phyloP scores from a whole-genome alignment of 2,329 filamentous ascomycete species.

The Coleophoma eucalyptorum region DNA sequence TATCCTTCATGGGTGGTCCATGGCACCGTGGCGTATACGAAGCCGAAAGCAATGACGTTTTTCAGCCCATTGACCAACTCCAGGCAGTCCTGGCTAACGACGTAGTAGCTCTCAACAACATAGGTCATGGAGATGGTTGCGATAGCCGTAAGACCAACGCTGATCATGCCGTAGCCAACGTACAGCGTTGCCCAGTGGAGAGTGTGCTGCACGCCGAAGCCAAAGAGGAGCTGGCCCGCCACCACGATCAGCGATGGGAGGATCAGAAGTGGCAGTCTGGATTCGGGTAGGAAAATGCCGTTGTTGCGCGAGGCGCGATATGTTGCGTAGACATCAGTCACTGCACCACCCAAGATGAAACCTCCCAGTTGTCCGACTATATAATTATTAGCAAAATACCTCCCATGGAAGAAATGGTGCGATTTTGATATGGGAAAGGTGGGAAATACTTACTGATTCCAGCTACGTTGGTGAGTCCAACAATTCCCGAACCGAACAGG shows the following conservation, averaged over 20 bases:
- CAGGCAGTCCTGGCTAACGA: not conserved
- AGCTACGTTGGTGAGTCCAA: conserved; percentile 3
- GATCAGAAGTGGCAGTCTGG: conserved; percentile 33
- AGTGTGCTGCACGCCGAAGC: conserved; percentile 36
- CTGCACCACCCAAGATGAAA: conserved; percentile 36
- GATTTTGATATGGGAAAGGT: too few relatives aligned
- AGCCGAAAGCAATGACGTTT: conserved; percentile 44
- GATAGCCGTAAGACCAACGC: conserved; percentile 37
- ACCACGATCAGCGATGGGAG: conserved; percentile 37
- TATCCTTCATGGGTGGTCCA: conserved; percentile 7
- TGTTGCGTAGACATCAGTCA: conserved; percentile 38
- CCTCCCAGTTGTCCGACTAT: conserved; percentile 37
- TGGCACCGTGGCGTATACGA: conserved; percentile 39
- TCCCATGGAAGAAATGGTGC: not conserved
- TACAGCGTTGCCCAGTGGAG: conserved; percentile 40
- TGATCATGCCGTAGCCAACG: conserved; percentile 42
- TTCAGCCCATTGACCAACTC: conserved; percentile 26
- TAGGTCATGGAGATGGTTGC: conserved; percentile 41
- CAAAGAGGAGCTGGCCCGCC: conserved; percentile 38
- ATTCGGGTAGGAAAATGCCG: conserved; percentile 42
- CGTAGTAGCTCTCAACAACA: conserved; percentile 26
- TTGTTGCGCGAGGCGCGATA: conserved; percentile 34
- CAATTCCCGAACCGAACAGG: conserved; percentile 1
- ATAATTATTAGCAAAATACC: too few relatives aligned
- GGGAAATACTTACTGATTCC: conserved; percentile 1